Evolutionary conservation across 1,139 yeast genomes (phyloP).

Genomic region (Komagataea norvegica): DNA sequence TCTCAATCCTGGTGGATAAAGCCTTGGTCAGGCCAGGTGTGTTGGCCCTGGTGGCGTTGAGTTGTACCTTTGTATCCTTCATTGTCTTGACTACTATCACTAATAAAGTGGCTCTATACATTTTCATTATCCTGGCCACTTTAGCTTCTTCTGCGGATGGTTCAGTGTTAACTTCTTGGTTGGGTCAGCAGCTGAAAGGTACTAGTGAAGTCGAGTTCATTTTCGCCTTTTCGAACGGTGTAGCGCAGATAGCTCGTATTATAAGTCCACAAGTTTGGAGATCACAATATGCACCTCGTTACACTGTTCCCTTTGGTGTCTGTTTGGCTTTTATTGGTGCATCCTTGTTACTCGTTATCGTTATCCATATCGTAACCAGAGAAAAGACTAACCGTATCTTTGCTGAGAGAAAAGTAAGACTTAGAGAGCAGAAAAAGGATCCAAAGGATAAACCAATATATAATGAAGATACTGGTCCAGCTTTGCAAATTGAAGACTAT

Average conservation of each 20-base stretch:
- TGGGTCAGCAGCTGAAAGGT: constrained; percentile 10
- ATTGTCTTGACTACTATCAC: constrained; percentile 10
- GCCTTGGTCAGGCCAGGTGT: constrained; percentile 7
- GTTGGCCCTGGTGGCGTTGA: constrained; percentile 4
- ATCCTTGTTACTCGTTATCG: not conserved
- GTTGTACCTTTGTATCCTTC: constrained; percentile 7
- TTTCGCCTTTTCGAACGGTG: constrained; percentile 10
- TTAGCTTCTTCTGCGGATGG: constrained; percentile 14
- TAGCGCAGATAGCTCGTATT: constrained; percentile 20
- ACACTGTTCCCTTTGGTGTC: constrained; percentile 13
- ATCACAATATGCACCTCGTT: constrained; percentile 22
- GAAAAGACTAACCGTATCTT: not conserved
- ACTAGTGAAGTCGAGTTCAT: constrained; percentile 12
- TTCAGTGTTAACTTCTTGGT: constrained; percentile 13
- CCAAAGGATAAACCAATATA: constrained; percentile 11
- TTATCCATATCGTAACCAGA: constrained; percentile 4
- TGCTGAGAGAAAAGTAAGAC: constrained; percentile 8
- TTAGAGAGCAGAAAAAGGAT: constrained; percentile 5
- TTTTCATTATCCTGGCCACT: constrained; percentile 13
- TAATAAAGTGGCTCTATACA: constrained; percentile 9
- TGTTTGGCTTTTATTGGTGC: constrained; percentile 13
- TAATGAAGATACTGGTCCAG: constrained; percentile 1
- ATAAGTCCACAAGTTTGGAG: constrained; percentile 27
- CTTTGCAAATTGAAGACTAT: no score
- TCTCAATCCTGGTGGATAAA: constrained; percentile 11